Base-by-base conservation (phyloP, 2,329 filamentous ascomycete genomes). In the Furcasterigmium furcatum region DNA sequence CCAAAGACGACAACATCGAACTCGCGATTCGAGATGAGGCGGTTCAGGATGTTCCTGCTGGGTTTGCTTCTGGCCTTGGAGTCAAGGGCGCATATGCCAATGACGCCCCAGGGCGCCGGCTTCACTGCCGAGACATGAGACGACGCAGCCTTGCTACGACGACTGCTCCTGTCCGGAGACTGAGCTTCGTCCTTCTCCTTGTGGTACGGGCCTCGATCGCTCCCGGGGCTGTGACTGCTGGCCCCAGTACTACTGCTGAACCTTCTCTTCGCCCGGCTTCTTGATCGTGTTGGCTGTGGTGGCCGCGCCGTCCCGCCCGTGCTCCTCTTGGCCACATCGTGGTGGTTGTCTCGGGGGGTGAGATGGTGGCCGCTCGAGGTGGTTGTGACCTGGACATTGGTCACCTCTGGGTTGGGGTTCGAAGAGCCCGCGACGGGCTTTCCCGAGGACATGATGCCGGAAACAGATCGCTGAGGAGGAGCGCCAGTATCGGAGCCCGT, bases 1-100 rank as follows among this genome's bases (percentile, higher is more conserved):
- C 94, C 95, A 71, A 99, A 99, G 12, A 99, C 92, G 50, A 95
- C 86, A 20, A 97, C 91, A 58, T 99, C 92, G 59, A 99, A 97
- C 57, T 97, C 92, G 41, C 85, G 82, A 54, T 95, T 91, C 27
- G 88, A 83, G 53, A 96, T 92, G 18, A 99, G 76, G 42, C 91
- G 83, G 60, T 95, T 97, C 48, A 99, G 72, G 55, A 99, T 99
- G 60, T 96, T 97, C 54, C 95, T 81, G 61, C 92, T 96, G 2
- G 94, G 94, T 67, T 97, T 97, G 74, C 91, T 96, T 58, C 94
- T 82, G 29, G 94, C 94, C 71, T 99, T 99, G 55, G 92, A 81
- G 68, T 99, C 94, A 47, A 99, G 74, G 19, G 94, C 95, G 64
- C 94, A 99, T 9, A 99, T 90, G 43, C 94, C 94, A 59, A 99